Evolutionary conservation across 768 basidiomycete genomes (phyloP).

Genomic region (Suillus subalutaceus): DNA sequence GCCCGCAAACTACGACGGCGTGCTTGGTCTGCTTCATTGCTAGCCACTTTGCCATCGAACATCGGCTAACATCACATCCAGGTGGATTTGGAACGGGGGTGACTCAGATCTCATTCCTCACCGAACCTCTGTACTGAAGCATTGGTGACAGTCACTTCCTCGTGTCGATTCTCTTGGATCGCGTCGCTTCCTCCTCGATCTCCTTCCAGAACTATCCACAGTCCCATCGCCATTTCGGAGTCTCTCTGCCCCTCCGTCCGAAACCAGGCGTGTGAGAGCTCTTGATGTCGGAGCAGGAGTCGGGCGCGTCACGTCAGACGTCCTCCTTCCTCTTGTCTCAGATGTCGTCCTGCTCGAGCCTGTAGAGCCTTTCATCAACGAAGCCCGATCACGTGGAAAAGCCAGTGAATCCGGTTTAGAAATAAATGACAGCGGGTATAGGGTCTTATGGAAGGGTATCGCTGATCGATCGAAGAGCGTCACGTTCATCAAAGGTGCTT

Average conservation of each 20-base stretch:
- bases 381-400: conserved; percentile 54
- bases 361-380: conserved; percentile 72
- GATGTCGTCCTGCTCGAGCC: conserved; percentile 93
- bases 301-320: conserved; percentile 87
- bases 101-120: conserved; percentile 23
- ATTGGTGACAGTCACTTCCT: conserved; percentile 70
- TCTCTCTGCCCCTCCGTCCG: conserved; percentile 32
- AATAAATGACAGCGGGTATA: conserved; percentile 33
- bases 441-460: conserved; percentile 67
- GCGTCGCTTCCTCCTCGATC: conserved; percentile 80
- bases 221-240: conserved; percentile 75
- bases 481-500: conserved; percentile 74
- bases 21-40: conserved; percentile 59
- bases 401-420: conserved; percentile 33
- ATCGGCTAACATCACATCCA: conserved; percentile 35
- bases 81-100: conserved; percentile 61
- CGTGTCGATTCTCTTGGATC: conserved; percentile 90
- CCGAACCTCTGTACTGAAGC: not conserved
- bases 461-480: conserved; percentile 67
- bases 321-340: conserved; percentile 85
- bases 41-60: conserved; percentile 22
- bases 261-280: conserved; percentile 59
- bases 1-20: conserved; percentile 83
- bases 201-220: conserved; percentile 77
- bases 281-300: conserved; percentile 95